Evolutionary conservation across 768 basidiomycete species (phyloP).

Genomic region (Amanita pallidorosea): DNA sequence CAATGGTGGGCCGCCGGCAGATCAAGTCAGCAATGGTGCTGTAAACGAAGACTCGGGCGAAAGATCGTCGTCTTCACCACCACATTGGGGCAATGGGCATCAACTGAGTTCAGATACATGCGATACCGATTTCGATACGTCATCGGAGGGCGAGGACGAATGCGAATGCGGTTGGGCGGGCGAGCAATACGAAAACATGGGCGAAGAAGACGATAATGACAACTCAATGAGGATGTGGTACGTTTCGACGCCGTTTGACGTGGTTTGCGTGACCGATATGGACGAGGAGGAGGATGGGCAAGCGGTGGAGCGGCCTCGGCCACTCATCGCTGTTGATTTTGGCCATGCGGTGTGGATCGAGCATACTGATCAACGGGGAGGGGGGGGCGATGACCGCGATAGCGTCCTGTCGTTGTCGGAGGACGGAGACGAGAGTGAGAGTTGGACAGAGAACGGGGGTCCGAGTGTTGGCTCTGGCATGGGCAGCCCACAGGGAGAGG

Average conservation of each 20-base stretch:
- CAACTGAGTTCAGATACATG: not conserved
- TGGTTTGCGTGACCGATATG: slow-evolving; percentile 52
- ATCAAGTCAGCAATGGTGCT: not conserved
- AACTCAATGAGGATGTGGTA: slow-evolving; percentile 56
- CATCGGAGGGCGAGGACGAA: not conserved
- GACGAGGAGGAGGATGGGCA: slow-evolving; percentile 28
- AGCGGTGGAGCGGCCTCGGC: slow-evolving; percentile 40
- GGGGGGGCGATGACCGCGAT: not conserved
- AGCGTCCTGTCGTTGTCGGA: slow-evolving; percentile 5
- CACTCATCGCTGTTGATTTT: slow-evolving; percentile 77
- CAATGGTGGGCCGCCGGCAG: not conserved
- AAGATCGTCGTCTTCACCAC: not conserved
- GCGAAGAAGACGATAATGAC: slow-evolving; percentile 5
- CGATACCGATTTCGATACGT: not conserved
- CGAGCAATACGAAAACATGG: slow-evolving; percentile 4
- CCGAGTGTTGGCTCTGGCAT: not conserved
- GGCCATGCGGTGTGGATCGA: slow-evolving; percentile 83
- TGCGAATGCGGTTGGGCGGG: slow-evolving; percentile 6
- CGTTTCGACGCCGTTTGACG: slow-evolving; percentile 59
- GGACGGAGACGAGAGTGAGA: slow-evolving; percentile 20
- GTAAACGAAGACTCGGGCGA: not conserved
- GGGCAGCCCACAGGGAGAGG: not conserved
- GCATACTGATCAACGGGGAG: slow-evolving; percentile 20
- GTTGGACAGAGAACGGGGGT: not conserved
- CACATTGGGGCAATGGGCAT: not conserved